Percentiles rank a stretch among this genome's conserved stretches.
Evolutionary conservation across 2,329 filamentous ascomycete species (phyloP).

Genomic region (Fusarium cyanostomum): DNA sequence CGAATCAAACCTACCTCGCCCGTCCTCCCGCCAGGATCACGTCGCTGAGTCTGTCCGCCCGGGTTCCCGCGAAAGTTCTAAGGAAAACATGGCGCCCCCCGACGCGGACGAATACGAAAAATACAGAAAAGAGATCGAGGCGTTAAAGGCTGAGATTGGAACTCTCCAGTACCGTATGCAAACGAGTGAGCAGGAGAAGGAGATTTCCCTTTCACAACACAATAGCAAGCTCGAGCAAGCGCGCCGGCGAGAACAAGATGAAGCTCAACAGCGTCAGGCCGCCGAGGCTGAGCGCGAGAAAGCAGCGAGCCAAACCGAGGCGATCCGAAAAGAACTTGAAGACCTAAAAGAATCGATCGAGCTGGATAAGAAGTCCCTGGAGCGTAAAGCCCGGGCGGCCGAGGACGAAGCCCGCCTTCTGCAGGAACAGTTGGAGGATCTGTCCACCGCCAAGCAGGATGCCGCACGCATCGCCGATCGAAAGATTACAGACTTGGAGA

Average conservation of each 20-base stretch:
- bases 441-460: constrained; percentile 70
- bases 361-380: constrained; percentile 70
- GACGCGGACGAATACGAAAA: constrained; percentile 69
- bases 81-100: constrained; percentile 67
- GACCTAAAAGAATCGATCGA: constrained; percentile 60
- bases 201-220: constrained; percentile 79
- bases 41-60: constrained; percentile 54
- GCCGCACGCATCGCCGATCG: constrained; percentile 70
- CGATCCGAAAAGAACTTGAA: constrained; percentile 61
- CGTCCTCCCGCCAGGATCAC: constrained; percentile 54
- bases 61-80: constrained; percentile 66
- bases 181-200: constrained; percentile 86
- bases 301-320: constrained; percentile 60
- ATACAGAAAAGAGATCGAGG: constrained; percentile 70
- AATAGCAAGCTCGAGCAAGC: constrained; percentile 85
- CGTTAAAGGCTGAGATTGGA: constrained; percentile 88
- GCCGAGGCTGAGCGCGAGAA: constrained; percentile 66
- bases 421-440: constrained; percentile 84
- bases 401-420: constrained; percentile 78
- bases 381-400: constrained; percentile 74
- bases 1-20: constrained; percentile 52
- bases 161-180: constrained; percentile 88
- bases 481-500: constrained; percentile 63
- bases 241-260: constrained; percentile 82
- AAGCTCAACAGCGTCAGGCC: constrained; percentile 74